Conservation (phyloP, 371 early-diverging fungal genomes). For the Cokeromyces recurvatus region DNA sequence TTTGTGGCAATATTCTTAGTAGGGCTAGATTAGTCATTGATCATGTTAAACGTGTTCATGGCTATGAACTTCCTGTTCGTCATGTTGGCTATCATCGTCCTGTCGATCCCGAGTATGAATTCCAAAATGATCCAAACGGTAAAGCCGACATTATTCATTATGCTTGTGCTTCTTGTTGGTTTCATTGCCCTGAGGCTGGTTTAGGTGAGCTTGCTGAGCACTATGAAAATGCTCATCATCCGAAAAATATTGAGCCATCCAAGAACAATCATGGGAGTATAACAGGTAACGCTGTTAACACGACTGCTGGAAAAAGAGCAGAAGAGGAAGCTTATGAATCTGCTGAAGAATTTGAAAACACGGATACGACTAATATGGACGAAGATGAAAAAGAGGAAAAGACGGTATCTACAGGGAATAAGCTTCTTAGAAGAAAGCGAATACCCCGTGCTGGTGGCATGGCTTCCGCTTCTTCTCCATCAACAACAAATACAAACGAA, state of each 20-base stretch:
- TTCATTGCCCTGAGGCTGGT: conserved; percentile 7
- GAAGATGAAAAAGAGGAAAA: too few relatives aligned
- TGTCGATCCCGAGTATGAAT: not conserved
- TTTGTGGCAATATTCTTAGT: conserved; percentile 2
- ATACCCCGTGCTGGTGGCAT: too few relatives aligned
- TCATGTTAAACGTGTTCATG: conserved; percentile 4
- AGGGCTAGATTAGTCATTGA: not conserved
- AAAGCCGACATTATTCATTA: conserved; percentile 1
- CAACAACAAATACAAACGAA: too few relatives aligned
- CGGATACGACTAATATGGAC: too few relatives aligned
- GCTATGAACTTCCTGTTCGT: conserved; percentile 5
- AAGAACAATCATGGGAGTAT: not conserved
- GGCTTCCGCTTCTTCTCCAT: too few relatives aligned
- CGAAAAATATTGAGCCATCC: not conserved
- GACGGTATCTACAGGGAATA: too few relatives aligned
- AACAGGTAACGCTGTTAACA: not conserved
- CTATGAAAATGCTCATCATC: not conserved
- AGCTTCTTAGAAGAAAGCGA: too few relatives aligned
- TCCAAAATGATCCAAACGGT: not conserved
- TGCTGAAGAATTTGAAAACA: too few relatives aligned
- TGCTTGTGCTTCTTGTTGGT: conserved; percentile 13
- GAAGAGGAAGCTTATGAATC: not conserved
- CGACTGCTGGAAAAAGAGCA: not conserved
- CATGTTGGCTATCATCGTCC: conserved; percentile 1
- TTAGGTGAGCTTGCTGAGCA: not conserved